Conservation (phyloP, 2,329 filamentous ascomycete genomes). For the Fusarium lateritium region DNA sequence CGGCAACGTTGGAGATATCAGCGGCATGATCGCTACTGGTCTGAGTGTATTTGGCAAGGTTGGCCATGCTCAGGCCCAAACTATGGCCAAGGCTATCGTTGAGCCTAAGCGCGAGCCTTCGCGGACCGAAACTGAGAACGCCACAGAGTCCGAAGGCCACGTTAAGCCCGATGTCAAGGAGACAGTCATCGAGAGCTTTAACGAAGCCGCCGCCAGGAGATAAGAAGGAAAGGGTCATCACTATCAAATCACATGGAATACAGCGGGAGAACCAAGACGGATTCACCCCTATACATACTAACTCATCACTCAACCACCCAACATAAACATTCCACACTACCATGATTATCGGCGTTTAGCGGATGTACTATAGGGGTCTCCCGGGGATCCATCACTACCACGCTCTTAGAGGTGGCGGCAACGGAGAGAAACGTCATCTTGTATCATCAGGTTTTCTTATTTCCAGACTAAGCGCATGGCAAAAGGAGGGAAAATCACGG, state of each 20-base stretch:
- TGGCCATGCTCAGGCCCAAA: slow-evolving; percentile 81
- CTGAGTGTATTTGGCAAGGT: slow-evolving; percentile 97
- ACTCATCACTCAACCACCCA: slow-evolving; percentile 38
- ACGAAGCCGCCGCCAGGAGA: slow-evolving; percentile 54
- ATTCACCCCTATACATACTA: slow-evolving; percentile 17
- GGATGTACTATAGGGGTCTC: slow-evolving; percentile 50
- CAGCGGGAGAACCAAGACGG: slow-evolving; percentile 7
- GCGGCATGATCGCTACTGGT: slow-evolving; percentile 95
- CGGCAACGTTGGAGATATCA: slow-evolving; percentile 96
- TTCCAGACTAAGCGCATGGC: slow-evolving; percentile 26
- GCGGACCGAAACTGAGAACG: slow-evolving; percentile 32
- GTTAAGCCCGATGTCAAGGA: slow-evolving; percentile 55
- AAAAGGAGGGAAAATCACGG: slow-evolving; percentile 34
- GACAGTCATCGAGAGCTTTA: slow-evolving; percentile 59
- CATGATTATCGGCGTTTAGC: slow-evolving; percentile 50
- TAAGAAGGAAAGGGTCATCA: slow-evolving; percentile 31
- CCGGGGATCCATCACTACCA: slow-evolving; percentile 32
- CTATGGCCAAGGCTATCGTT: slow-evolving; percentile 69
- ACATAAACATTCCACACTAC: slow-evolving; percentile 41
- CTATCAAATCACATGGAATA: slow-evolving; percentile 5
- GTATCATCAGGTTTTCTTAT: slow-evolving; percentile 45
- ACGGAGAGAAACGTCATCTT: slow-evolving; percentile 34
- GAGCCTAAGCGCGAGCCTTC: slow-evolving; percentile 50
- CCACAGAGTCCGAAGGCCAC: slow-evolving; percentile 24
- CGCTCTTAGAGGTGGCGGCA: slow-evolving; percentile 25